These are phyloP conservation scores for Astraeus odoratus DNA, from an alignment of 768 basidiomycete species.

Conservation along the genomic window DNA sequence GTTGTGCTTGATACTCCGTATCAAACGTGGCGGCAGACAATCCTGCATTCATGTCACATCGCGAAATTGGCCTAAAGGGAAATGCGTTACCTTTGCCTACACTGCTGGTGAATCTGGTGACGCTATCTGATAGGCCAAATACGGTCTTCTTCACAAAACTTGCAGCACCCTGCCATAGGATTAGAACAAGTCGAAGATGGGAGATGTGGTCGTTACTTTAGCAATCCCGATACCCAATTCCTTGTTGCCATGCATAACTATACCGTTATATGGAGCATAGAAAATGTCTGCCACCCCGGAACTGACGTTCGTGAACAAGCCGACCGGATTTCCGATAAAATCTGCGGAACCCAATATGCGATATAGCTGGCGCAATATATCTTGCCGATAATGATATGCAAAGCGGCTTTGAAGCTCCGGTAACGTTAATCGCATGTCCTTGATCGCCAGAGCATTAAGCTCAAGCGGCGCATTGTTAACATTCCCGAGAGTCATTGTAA, in stretches of 20 bases:
- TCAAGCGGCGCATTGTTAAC: slow-evolving; percentile 93
- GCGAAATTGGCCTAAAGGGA: background rate
- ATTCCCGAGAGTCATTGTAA: slow-evolving; percentile 96
- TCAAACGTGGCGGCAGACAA: slow-evolving; percentile 96
- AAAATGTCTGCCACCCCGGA: slow-evolving; percentile 98
- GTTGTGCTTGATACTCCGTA: slow-evolving; percentile 85
- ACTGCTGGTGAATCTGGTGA: slow-evolving; percentile 98
- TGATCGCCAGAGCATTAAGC: slow-evolving; percentile 89
- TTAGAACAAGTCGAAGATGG: slow-evolving; percentile 10
- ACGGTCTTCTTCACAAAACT: slow-evolving; percentile 99
- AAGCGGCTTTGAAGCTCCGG: slow-evolving; percentile 83
- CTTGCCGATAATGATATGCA: slow-evolving; percentile 88
- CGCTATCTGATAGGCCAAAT: slow-evolving; percentile 90
- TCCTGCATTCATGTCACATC: slow-evolving; percentile 39
- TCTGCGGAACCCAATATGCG: slow-evolving; percentile 97
- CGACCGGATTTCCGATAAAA: slow-evolving; percentile 93
- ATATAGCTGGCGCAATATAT: slow-evolving; percentile 89
- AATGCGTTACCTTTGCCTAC: slow-evolving; percentile 76
- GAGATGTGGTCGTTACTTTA: slow-evolving; percentile 45
- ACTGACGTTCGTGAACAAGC: slow-evolving; percentile 96
- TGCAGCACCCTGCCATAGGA: slow-evolving; percentile 71
- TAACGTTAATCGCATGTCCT: slow-evolving; percentile 84
- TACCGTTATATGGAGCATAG: slow-evolving; percentile 96
- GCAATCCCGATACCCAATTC: slow-evolving; percentile 93
- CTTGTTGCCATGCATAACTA: slow-evolving; percentile 92